Conservation (phyloP, 257 asterid genomes). For the Fraxinus americana region DNA sequence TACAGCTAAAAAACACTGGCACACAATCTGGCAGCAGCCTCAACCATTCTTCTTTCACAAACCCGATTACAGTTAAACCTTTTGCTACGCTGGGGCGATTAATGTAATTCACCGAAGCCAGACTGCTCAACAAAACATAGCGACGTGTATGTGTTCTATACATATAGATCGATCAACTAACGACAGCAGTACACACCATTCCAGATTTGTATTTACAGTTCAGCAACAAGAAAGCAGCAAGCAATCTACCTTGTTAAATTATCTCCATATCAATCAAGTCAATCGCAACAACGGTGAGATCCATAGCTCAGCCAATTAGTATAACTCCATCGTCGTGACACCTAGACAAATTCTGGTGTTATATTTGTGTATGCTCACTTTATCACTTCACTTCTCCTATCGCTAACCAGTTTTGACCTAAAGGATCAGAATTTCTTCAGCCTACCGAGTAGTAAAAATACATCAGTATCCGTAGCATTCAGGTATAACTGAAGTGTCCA, state of each 20-base stretch:
- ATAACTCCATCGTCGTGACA: conserved; percentile 24
- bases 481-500: conserved; percentile 40
- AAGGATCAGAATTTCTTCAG: conserved; percentile 34
- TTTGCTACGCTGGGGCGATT: conserved; percentile 7
- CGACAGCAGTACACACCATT: conserved; percentile 47
- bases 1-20: not conserved
- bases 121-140: conserved; percentile 29
- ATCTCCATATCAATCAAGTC: conserved; percentile 41
- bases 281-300: not conserved
- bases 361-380: conserved; percentile 37
- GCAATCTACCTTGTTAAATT: conserved; percentile 37
- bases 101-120: conserved; percentile 26
- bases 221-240: conserved; percentile 42
- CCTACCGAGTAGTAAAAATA: conserved; percentile 56
- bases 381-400: conserved; percentile 41
- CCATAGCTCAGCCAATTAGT: conserved; percentile 44
- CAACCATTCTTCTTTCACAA: conserved; percentile 24
- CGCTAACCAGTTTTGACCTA: conserved; percentile 18
- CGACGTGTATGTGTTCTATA: not conserved
- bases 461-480: conserved; percentile 43
- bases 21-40: conserved; percentile 21
- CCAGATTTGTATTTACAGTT: conserved; percentile 65
- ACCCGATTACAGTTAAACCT: conserved; percentile 28
- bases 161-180: conserved; percentile 13
- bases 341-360: conserved; percentile 46